phyloP scores from a whole-genome alignment of 2,329 filamentous ascomycete species.

The Dothideomycetes sp. region DNA sequence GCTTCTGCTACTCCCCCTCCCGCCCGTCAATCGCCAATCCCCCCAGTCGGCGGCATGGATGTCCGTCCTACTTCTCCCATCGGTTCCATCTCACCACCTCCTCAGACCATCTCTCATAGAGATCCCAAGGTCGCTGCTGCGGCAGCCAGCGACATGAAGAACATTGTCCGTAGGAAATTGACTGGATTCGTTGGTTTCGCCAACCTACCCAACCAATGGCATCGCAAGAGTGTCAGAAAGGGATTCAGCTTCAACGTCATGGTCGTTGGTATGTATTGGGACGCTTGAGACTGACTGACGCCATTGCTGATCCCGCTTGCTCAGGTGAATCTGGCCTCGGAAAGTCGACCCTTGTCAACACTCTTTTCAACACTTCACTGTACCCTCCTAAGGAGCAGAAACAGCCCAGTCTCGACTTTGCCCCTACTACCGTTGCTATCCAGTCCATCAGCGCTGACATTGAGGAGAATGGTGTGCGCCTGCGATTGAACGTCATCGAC shows the following conservation, averaged over 20 bases:
- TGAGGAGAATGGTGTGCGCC: slow-evolving; percentile 94
- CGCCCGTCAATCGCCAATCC: slow-evolving; percentile 39
- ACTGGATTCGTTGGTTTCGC: slow-evolving; percentile 98
- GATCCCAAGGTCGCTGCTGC: slow-evolving; percentile 50
- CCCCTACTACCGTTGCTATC: slow-evolving; percentile 67
- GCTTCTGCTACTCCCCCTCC: slow-evolving; percentile 32
- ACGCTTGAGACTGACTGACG: slow-evolving; percentile 1
- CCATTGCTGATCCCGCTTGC: slow-evolving; percentile 1
- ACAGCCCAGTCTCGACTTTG: slow-evolving; percentile 92
- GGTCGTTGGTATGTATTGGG: slow-evolving; percentile 85
- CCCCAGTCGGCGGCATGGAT: slow-evolving; percentile 33
- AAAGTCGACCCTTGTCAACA: slow-evolving; percentile 99
- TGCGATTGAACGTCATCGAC: slow-evolving; percentile 92
- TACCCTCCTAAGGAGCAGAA: slow-evolving; percentile 99
- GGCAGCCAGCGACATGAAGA: slow-evolving; percentile 55
- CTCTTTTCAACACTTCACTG: slow-evolving; percentile 97
- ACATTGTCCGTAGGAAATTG: slow-evolving; percentile 96
- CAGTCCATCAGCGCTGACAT: slow-evolving; percentile 56
- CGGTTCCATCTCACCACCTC: slow-evolving; percentile 32
- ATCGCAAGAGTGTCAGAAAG: slow-evolving; percentile 99
- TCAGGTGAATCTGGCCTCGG: slow-evolving; percentile 96
- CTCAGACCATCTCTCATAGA: slow-evolving; percentile 55
- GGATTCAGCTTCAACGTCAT: slow-evolving; percentile 99
- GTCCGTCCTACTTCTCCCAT: slow-evolving; percentile 48
- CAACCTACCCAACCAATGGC: slow-evolving; percentile 99